A percentile compares a stretch with the other conserved stretches of the same genome.
Evolutionary conservation across 208 protist species (phyloP).

Genomic region (Leishmania arabica): DNA sequence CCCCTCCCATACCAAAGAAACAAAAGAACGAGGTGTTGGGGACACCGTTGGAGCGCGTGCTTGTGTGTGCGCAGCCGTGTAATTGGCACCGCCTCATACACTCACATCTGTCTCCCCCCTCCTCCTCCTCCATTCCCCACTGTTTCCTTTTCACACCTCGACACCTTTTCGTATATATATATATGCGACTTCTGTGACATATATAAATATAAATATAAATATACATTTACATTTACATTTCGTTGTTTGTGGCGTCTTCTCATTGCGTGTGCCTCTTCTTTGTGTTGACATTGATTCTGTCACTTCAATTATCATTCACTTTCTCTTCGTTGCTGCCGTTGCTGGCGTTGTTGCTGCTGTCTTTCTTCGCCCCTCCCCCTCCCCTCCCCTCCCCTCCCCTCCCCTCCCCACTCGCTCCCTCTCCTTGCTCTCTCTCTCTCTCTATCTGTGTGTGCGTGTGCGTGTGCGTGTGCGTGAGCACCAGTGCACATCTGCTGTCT

Average conservation of each 20-base stretch:
- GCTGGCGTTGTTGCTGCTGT: not conserved
- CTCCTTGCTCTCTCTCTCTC: not conserved
- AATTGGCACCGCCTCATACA: too few species aligned
- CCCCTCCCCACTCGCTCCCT: not conserved
- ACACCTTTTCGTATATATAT: too few species aligned
- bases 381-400: too few species aligned
- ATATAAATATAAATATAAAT: not conserved
- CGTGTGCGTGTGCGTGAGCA: not conserved
- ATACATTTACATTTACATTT: not conserved
- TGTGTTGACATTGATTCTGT: accelerated
- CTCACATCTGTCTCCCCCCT: too few species aligned
- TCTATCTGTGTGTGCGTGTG: not conserved
- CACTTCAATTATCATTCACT: too few species aligned
- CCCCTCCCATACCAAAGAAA: not conserved
- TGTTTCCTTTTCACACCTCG: not conserved
- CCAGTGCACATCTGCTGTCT: not conserved
- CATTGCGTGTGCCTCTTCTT: not conserved
- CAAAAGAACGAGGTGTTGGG: not conserved
- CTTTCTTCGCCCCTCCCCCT: not conserved
- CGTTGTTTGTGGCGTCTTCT: not conserved
- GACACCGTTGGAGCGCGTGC: not conserved
- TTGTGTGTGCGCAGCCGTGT: too few species aligned
- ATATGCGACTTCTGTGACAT: too few species aligned
- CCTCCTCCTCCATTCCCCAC: not conserved
- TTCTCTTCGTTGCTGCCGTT: not conserved